Conservation (phyloP, 257 asterid species). For the Henckelia pumila region DNA sequence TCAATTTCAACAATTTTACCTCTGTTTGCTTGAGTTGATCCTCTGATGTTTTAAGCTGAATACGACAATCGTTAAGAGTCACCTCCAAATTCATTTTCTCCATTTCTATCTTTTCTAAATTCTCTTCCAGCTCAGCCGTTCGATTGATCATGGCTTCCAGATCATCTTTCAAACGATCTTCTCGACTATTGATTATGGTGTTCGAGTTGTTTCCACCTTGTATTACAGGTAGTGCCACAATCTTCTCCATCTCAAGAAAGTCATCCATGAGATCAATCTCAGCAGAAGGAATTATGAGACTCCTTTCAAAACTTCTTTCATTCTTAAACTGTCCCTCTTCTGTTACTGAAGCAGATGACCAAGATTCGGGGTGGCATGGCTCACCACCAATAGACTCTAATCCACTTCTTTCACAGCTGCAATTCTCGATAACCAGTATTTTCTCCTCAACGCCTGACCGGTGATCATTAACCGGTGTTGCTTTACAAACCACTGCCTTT, state of each 20-base stretch:
- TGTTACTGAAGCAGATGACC: conserved; percentile 9
- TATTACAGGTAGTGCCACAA: conserved; percentile 50
- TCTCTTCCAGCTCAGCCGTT: conserved; percentile 50
- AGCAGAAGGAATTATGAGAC: conserved; percentile 36
- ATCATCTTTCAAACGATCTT: conserved; percentile 35
- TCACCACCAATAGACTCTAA: conserved; percentile 34
- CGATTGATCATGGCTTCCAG: conserved; percentile 31
- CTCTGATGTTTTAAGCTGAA: conserved; percentile 49
- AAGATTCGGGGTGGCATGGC: conserved; percentile 24
- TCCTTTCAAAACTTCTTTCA: conserved; percentile 35
- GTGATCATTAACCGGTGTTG: conserved; percentile 33
- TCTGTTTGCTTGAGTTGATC: conserved; percentile 48
- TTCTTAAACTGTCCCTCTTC: conserved; percentile 33
- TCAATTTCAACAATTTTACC: conserved; percentile 37
- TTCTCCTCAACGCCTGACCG: conserved; percentile 50
- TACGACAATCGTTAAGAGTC: conserved; percentile 41
- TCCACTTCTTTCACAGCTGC: conserved; percentile 30
- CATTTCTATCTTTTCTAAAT: conserved; percentile 38
- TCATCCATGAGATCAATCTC: conserved; percentile 82
- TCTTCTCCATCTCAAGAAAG: conserved; percentile 90
- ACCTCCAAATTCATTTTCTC: conserved; percentile 54
- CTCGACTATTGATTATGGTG: conserved; percentile 25
- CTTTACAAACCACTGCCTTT: conserved; percentile 46
- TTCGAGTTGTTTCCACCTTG: conserved; percentile 24
- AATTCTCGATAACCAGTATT: conserved; percentile 30